phyloP scores from a whole-genome alignment of 106 monocot genomes.

The Apostasia ramifera region DNA sequence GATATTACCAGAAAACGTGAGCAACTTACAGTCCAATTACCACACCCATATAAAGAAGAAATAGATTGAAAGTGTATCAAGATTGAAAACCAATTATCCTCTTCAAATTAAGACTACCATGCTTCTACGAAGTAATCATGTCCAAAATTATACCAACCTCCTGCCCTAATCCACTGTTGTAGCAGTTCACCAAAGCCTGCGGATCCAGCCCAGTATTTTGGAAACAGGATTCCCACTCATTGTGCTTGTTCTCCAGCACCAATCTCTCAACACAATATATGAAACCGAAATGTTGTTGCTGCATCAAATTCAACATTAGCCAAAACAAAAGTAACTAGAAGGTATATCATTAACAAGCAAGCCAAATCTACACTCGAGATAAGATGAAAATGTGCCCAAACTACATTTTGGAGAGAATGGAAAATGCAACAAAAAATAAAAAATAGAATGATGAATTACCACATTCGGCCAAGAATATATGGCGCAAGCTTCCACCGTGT shows the following conservation, averaged over 20 bases:
- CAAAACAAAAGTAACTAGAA: no score
- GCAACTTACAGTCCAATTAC: no score
- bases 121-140: no score
- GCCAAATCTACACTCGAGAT: no score
- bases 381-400: not conserved
- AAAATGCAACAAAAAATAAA: not conserved
- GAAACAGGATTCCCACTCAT: constrained; percentile 78
- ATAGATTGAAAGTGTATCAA: no score
- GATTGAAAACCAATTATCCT: no score
- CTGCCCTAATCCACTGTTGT: constrained; percentile 48
- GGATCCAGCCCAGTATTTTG: constrained; percentile 40
- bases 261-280: constrained; percentile 76
- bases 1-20: no score
- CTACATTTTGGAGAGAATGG: not conserved
- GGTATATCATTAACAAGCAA: no score
- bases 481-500: constrained; percentile 90
- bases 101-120: no score
- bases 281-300: constrained; percentile 73
- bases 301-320: constrained; percentile 14
- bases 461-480: constrained; percentile 73
- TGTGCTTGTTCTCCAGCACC: constrained; percentile 37
- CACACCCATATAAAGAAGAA: no score
- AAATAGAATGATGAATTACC: constrained; percentile 33
- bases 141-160: constrained; percentile 26
- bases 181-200: constrained; percentile 53